Base-by-base conservation (phyloP, 371 early-diverging fungal genomes). In the Rozella allomycis region DNA sequence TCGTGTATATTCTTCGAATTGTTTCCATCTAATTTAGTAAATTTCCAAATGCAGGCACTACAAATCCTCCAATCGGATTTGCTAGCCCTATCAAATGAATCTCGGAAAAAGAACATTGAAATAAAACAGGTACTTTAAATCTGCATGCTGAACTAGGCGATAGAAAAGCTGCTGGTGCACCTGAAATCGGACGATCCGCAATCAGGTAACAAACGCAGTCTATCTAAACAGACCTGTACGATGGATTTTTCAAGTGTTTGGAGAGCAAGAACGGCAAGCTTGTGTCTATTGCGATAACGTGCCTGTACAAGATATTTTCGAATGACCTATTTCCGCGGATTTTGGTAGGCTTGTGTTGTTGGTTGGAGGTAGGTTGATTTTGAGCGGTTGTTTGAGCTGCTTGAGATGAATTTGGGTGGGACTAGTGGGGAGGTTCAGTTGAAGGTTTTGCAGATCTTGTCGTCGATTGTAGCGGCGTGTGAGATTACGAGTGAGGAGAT, bases 231-330 rank as follows among this genome's bases (percentile, higher is more conserved):
- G 87, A 83, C 40, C 62, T 88, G 12, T 58, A 74, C 30, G 74
- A 76, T 54, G 72, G n/a, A 90, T 90, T 0, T 85, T 93, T 51
- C 52, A 76, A 4, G 59, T 87, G 2, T 2, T 85, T 85, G 54
- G 76, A 80, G 30, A 79, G 83, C 11, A 79, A 75, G 50, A 73
- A 81, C 36, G 58, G 70, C 23, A 81, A 78, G 38, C 64, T 93
- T 13, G 66, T 77, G 1, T 63, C 75, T 0, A 75, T 79, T 17
- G 79, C 94, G 1, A 70, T 87, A 43, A 74, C 77, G 19, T 81
- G 82, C 41, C 48, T 87, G 33, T 85, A 87, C 18, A 72, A 72
- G 37, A 57, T 93, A 11, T 76, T 86, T 20, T 68, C 78, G 1
- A 72, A 76, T 43, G 62, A 62, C 33, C 86, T 85, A 12, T 65